Percentiles rank a stretch among this genome's conserved stretches.
These are phyloP conservation scores for Hirschfeldia incana DNA, from an alignment of 345 rosid species.

Conservation along the genomic window DNA sequence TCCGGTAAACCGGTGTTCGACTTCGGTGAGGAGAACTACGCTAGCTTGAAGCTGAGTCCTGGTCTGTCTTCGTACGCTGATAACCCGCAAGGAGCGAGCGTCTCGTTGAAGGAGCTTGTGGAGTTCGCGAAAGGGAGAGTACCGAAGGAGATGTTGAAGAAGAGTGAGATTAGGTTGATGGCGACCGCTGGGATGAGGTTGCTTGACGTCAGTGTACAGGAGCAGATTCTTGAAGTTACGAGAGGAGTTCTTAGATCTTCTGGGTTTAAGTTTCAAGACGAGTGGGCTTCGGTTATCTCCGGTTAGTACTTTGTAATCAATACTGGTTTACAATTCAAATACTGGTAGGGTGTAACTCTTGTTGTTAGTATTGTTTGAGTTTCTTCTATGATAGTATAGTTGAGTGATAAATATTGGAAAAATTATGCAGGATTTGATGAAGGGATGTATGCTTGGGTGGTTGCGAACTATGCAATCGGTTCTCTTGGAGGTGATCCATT, in stretches of 20 bases:
- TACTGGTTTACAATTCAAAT: no score
- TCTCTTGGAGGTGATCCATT: slow-evolving; percentile 78
- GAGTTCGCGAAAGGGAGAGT: slow-evolving; percentile 65
- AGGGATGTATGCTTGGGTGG: slow-evolving; percentile 91
- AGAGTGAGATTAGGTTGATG: slow-evolving; percentile 84
- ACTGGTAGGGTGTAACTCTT: background rate
- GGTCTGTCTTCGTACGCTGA: slow-evolving; percentile 72
- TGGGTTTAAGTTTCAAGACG: slow-evolving; percentile 64
- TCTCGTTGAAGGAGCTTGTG: slow-evolving; percentile 58
- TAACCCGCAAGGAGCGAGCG: slow-evolving; percentile 54
- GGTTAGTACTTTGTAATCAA: slow-evolving; percentile 43
- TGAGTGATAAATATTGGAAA: background rate
- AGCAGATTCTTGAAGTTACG: slow-evolving; percentile 59
- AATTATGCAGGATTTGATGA: slow-evolving; percentile 73
- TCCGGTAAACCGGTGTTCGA: slow-evolving; percentile 51
- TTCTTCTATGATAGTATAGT: no score
- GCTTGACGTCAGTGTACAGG: slow-evolving; percentile 55
- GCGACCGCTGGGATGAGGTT: slow-evolving; percentile 93
- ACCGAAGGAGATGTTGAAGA: slow-evolving; percentile 52
- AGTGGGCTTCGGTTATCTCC: slow-evolving; percentile 83
- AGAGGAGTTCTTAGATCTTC: slow-evolving; percentile 58
- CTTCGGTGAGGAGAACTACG: slow-evolving; percentile 47
- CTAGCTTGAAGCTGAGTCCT: slow-evolving; percentile 68
- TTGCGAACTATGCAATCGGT: slow-evolving; percentile 77
- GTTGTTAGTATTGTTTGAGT: background rate